Conservation (phyloP, 225 moss, liverwort and hornwort species). For the Lunularia cruciata region DNA sequence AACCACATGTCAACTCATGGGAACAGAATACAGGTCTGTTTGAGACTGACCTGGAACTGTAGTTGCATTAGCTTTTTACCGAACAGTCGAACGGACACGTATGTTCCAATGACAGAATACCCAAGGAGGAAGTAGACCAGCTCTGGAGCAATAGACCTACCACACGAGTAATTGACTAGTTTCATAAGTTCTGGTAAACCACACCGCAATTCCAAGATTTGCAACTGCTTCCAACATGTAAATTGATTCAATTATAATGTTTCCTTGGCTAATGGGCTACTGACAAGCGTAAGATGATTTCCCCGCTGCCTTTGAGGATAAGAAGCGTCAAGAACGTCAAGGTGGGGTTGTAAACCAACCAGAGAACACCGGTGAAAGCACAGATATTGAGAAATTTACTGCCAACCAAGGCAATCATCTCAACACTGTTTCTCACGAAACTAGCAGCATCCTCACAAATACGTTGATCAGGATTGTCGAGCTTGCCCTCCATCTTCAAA, state of each 20-base stretch:
- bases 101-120: conserved; percentile 76
- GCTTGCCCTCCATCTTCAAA: conserved; percentile 96
- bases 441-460: conserved; percentile 94
- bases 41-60: conserved; percentile 70
- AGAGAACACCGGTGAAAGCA: conserved; percentile 90
- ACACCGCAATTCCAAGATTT: no score
- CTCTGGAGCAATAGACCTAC: conserved; percentile 93
- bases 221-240: no score
- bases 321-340: background rate
- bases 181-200: no score
- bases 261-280: no score
- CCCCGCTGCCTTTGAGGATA: background rate
- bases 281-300: no score
- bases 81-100: conserved; percentile 75
- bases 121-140: conserved; percentile 79
- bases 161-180: conserved; percentile 5
- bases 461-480: conserved; percentile 95
- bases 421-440: conserved; percentile 78
- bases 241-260: no score
- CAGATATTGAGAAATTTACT: conserved; percentile 87
- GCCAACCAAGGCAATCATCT: conserved; percentile 82
- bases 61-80: conserved; percentile 82
- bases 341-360: conserved; percentile 49
- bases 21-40: no score
- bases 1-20: background rate